Percentiles rank a stretch among this genome's conserved stretches.
Evolutionary conservation across 1,284 basidiomycete genomes (phyloP).

Genomic region (Microbotryum silenes-acaulis): DNA sequence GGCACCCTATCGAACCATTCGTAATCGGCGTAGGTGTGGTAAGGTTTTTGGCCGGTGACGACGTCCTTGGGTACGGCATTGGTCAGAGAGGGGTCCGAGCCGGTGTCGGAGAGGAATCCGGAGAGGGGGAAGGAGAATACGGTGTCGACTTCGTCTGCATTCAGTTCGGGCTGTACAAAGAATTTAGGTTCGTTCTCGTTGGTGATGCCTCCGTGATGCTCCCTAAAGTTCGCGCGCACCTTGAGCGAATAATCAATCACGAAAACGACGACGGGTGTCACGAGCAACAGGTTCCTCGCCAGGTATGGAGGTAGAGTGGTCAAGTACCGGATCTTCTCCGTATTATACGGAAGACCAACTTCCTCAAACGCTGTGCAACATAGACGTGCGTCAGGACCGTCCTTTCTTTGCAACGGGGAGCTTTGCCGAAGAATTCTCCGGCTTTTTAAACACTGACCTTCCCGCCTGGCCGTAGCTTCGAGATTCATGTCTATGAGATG

Average conservation of each 20-base stretch:
- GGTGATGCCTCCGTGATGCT: neutral
- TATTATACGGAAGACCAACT: conserved; percentile 32
- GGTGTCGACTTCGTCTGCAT: conserved; percentile 27
- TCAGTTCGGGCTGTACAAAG: conserved; percentile 23
- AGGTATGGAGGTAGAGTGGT: conserved; percentile 32
- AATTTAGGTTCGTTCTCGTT: neutral
- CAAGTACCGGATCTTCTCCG: conserved; percentile 28
- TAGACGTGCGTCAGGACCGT: no score
- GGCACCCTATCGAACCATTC: conserved; percentile 22
- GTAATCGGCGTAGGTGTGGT: conserved; percentile 29
- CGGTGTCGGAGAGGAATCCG: conserved; percentile 22
- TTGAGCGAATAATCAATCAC: conserved; percentile 26
- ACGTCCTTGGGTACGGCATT: conserved; percentile 13
- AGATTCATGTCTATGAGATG: conserved; percentile 24
- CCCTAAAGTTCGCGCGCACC: neutral
- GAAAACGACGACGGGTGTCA: conserved; percentile 31
- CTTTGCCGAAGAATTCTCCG: no score
- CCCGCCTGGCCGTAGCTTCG: conserved; percentile 33
- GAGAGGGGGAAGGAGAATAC: conserved; percentile 34
- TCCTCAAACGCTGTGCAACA: conserved; percentile 31
- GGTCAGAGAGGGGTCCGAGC: conserved; percentile 4
- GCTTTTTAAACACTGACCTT: conserved; percentile 12
- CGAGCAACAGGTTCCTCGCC: conserved; percentile 30
- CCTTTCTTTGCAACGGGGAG: no score
- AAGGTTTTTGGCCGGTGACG: conserved; percentile 14